Percentiles rank a stretch among this genome's conserved stretches.
phyloP scores from a whole-genome alignment of 345 rosid genomes.

The Euphorbia pulcherrima region DNA sequence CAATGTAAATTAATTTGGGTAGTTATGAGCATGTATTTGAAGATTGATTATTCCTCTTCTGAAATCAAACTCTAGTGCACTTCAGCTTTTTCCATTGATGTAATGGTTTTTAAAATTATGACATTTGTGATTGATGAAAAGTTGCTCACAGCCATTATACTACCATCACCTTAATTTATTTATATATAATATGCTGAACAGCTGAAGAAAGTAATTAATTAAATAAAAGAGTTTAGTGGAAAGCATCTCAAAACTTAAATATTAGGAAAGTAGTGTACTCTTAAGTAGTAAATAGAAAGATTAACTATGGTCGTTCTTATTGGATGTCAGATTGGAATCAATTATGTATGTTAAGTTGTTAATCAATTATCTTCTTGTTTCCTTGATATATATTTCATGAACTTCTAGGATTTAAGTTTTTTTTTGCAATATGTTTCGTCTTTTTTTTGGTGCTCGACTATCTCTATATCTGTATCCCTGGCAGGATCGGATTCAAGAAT shows the following conservation, averaged over 20 bases:
- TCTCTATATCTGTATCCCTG: slow-evolving; percentile 15
- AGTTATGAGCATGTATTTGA: neutral
- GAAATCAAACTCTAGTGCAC: neutral
- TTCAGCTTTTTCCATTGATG: neutral
- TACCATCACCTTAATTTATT: neutral
- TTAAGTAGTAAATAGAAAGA: neutral
- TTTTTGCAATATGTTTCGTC: neutral
- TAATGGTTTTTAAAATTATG: neutral
- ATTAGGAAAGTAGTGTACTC: neutral
- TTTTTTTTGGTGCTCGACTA: neutral
- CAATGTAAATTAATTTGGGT: neutral
- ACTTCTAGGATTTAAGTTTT: neutral
- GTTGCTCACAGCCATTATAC: neutral
- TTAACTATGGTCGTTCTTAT: neutral
- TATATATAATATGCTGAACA: neutral
- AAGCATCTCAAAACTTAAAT: slow-evolving; percentile 1
- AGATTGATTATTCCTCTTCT: neutral
- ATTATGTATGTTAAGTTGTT: neutral
- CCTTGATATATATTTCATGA: neutral
- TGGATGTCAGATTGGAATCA: neutral
- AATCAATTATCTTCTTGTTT: neutral
- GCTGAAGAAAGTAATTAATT: neutral
- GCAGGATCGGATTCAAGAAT: slow-evolving; percentile 93
- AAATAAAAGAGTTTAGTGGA: neutral
- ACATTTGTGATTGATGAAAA: neutral